Base-by-base conservation (phyloP, 192 early-diverging fungal genomes). In the Coemansia sp. region DNA sequence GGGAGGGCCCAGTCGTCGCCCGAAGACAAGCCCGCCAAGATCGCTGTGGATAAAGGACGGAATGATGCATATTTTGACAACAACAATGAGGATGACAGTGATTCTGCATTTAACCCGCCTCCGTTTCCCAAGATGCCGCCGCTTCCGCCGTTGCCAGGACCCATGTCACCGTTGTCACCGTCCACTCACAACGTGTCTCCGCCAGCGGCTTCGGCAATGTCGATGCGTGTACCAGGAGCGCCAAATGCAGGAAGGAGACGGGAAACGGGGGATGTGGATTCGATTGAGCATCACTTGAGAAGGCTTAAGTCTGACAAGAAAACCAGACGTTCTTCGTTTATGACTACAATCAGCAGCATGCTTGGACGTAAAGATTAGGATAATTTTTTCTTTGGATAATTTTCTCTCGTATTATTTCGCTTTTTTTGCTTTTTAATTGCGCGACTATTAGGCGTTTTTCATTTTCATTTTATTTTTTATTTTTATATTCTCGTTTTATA, bases 331-430 rank as follows among this genome's bases (percentile, higher is more conserved):
- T 63, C 64, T 9, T 74, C 72, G 35, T 64, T 74, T 32, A 67
- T 74, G 72, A 50, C 63, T 4, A 74, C 72, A 4, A 62, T 74
- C 23, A 67, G 50, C 72, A 51, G 50, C 39, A 74, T 74, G 57
- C 64, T 74, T 24, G 72, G 72, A 18, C 53, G 64, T 15, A 74
- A 67, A n/a, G 64, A 73, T 4, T 73, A 38, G 14, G 2, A 5
- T 19, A 11, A 14, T 5, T 15, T 13, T 0, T 4, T 13, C 40
- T 19, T 9, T 45, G 15, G 15, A 19, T 22, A 36, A 28, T 43
- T 49, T 20, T 32, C 41, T 22, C 54, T 8, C 11, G 5, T 39
- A 5, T 10, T 2, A 3, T 10, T 38, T 36, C 38, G 15, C 23
- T 18, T 0, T 18, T 5, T 29, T 19, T 43, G 24, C 9, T 39